Percentiles rank a stretch among this genome's conserved stretches.
Evolutionary conservation across 2,329 filamentous ascomycete species (phyloP).

Genomic region (Ascochyta pisi): DNA sequence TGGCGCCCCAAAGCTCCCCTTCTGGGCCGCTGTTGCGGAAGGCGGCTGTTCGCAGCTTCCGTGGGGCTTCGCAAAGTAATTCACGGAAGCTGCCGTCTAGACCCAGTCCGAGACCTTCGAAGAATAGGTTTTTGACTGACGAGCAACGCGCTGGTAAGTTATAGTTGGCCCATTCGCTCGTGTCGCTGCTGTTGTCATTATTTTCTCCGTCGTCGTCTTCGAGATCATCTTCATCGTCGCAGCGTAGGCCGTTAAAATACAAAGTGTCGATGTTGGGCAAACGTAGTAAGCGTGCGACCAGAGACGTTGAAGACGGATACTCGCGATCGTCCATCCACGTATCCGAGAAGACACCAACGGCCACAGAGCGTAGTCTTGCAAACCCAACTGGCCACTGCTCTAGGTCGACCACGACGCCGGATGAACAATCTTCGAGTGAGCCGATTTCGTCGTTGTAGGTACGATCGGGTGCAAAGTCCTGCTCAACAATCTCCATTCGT

Average conservation of each 20-base stretch:
- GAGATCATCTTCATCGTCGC: not conserved
- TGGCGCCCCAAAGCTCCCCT: too few relatives aligned
- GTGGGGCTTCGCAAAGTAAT: not conserved
- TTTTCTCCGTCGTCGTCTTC: not conserved
- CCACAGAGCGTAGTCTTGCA: not conserved
- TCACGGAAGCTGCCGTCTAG: not conserved
- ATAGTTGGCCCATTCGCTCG: not conserved
- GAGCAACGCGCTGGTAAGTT: not conserved
- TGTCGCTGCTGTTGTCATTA: not conserved
- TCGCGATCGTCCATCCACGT: slow-evolving; percentile 6
- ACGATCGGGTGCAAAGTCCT: too few relatives aligned
- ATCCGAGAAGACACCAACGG: not conserved
- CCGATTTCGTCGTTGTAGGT: too few relatives aligned
- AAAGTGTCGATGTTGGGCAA: not conserved
- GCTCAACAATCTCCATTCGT: not conserved
- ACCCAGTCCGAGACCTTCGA: not conserved
- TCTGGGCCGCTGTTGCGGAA: not conserved
- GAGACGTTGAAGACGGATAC: not conserved
- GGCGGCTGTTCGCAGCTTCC: not conserved
- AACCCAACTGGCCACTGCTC: not conserved
- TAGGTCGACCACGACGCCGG: too few relatives aligned
- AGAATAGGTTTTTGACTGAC: slow-evolving; percentile 3
- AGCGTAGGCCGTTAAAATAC: slow-evolving; percentile 5
- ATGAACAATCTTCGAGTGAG: too few relatives aligned
- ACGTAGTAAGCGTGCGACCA: not conserved